Percentiles rank a stretch among this genome's conserved stretches.
Conservation (phyloP, 1,284 basidiomycete genomes). For the Microbotryum intermedium region DNA sequence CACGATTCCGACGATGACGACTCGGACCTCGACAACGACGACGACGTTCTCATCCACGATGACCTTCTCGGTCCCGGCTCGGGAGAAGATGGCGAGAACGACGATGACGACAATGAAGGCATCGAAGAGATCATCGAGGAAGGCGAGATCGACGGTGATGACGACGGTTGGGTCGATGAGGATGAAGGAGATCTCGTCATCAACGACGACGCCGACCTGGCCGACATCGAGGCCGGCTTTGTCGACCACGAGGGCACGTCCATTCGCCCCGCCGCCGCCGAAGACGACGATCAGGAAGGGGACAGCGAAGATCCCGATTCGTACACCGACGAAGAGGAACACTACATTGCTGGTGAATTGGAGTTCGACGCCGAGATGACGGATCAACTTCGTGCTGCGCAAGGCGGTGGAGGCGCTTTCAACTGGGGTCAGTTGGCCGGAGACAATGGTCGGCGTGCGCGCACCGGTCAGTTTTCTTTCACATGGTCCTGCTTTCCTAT, state of each 20-base stretch:
- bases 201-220: conserved; percentile 40
- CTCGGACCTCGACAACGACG: not conserved
- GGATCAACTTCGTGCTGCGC: conserved; percentile 20
- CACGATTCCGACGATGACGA: conserved; percentile 10
- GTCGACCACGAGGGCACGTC: conserved; percentile 35
- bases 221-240: conserved; percentile 46
- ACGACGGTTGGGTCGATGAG: conserved; percentile 40
- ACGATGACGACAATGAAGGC: conserved; percentile 36
- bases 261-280: conserved; percentile 38
- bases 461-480: too few species aligned
- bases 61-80: conserved; percentile 14
- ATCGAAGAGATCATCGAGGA: conserved; percentile 41
- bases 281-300: conserved; percentile 46
- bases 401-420: conserved; percentile 6
- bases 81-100: conserved; percentile 52
- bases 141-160: conserved; percentile 44
- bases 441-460: not conserved
- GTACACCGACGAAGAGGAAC: conserved; percentile 28
- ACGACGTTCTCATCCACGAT: not conserved
- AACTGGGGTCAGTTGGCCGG: conserved; percentile 25
- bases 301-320: conserved; percentile 47
- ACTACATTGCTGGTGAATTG: conserved; percentile 25
- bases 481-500: conserved; percentile 12
- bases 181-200: conserved; percentile 37
- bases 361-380: conserved; percentile 30